Base-by-base conservation (phyloP, 2,329 filamentous ascomycete genomes). In the Fusarium nygamai region DNA sequence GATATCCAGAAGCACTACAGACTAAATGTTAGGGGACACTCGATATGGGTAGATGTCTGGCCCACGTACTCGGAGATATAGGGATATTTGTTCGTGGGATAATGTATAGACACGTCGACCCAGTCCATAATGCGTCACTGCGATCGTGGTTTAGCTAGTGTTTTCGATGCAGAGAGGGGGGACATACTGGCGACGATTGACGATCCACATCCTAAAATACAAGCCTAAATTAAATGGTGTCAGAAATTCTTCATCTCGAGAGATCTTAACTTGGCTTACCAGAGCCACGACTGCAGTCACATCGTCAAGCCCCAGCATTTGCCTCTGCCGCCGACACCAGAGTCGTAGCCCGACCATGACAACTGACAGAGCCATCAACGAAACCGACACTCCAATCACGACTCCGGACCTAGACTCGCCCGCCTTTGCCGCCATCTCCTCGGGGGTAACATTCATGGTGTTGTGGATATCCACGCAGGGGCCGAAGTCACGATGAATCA, bases 121-220 rank as follows among this genome's bases (percentile, higher is more conserved):
- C 4, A 77, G 62, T 6, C 75, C 75, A 11, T 73, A 73, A 20
- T 36, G 17, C 1, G 75, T 76, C 75, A 77, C 75, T 77, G 19
- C 38, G 5, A 6, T 0, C 19, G 29, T 36, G 11, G 3, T 27
- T 77, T 19, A 77, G 46, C 17, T 12, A 4, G 8, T 14, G 10
- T 38, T 3, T 7, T 1, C 0, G 7, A 4, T 6, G 9, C 4
- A 2, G 2, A 12, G 7, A 6, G 6, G 5, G 6, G 16, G 3
- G 20, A 48, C 73, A 0, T 63, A 75, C 75, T 77, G 1, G 71
- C 41, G 33, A 67, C 44, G 4, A 77, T 43, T 0, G 75, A 48
- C 1, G 43, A n/a, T 9, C 75, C 75, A 5, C 50, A 66, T 6
- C 48, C 75, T 8, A 77, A 20, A 0, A 64, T 27, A 6, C 48